phyloP scores from a whole-genome alignment of 257 asterid species.

The Nicotiana sylvestris region DNA sequence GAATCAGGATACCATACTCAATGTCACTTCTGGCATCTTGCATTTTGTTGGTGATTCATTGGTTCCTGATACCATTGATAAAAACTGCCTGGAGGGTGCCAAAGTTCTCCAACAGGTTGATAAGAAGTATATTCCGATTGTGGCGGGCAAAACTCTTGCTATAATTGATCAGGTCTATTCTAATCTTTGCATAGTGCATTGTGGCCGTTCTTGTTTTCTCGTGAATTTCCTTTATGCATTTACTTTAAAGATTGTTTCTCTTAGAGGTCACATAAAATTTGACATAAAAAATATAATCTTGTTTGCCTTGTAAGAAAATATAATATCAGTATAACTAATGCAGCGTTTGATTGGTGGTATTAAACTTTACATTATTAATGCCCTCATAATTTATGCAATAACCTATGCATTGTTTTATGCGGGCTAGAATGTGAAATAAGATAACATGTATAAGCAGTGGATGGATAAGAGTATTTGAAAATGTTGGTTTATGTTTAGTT shows the following conservation, averaged over 20 bases:
- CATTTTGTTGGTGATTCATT: constrained; percentile 55
- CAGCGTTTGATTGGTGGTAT: neutral
- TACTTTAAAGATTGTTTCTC: neutral
- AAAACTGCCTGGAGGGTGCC: constrained; percentile 65
- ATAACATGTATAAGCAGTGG: neutral
- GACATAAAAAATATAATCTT: neutral
- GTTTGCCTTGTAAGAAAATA: neutral
- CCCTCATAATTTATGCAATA: neutral
- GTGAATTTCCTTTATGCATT: neutral
- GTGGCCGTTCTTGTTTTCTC: neutral
- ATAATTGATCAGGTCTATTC: constrained; percentile 76
- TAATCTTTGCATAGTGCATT: neutral
- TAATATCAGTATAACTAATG: neutral
- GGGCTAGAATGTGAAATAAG: neutral
- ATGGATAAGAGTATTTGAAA: neutral
- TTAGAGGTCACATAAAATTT: neutral
- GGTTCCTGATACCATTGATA: constrained; percentile 72
- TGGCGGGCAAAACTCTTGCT: constrained; percentile 73
- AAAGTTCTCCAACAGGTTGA: constrained; percentile 89
- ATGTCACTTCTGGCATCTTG: constrained; percentile 61
- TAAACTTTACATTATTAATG: neutral
- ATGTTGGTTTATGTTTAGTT: too few relatives aligned
- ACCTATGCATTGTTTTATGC: neutral
- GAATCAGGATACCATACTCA: constrained; percentile 54
- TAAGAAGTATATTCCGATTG: constrained; percentile 88